Evolutionary conservation across 2,329 filamentous ascomycete genomes (phyloP).

Genomic region (Meredithiella fracta): DNA sequence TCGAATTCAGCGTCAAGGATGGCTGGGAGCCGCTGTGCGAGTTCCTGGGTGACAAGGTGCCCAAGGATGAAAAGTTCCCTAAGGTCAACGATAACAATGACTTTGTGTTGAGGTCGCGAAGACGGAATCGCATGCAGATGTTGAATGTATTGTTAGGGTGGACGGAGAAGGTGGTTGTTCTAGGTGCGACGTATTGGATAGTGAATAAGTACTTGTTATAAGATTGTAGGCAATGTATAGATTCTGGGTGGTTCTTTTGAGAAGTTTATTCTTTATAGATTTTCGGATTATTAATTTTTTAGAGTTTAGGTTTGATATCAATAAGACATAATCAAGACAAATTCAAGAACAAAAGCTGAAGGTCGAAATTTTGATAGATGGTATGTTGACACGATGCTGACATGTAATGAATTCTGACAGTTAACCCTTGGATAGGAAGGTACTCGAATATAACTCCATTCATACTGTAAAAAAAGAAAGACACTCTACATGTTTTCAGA

Average conservation of each 20-base stretch:
- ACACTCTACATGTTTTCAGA: too few species aligned
- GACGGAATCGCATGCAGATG: conserved; percentile 22
- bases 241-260: not conserved
- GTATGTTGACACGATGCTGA: not conserved
- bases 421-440: not conserved
- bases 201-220: not conserved
- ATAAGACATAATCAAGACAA: not conserved
- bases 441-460: too few species aligned
- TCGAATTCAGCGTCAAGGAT: conserved; percentile 23
- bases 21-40: conserved; percentile 25
- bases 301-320: not conserved
- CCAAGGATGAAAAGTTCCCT: conserved; percentile 22
- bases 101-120: conserved; percentile 21
- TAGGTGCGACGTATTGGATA: conserved; percentile 2
- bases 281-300: not conserved
- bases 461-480: too few species aligned
- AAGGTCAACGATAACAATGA: conserved; percentile 23
- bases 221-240: not conserved
- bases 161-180: not conserved
- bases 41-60: conserved; percentile 23
- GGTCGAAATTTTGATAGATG: too few species aligned
- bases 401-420: not conserved
- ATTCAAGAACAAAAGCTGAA: too few species aligned
- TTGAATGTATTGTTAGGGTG: conserved; percentile 21
- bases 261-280: not conserved